phyloP scores from a whole-genome alignment of 139 green algal genomes.

The Desmodesmus armatus region DNA sequence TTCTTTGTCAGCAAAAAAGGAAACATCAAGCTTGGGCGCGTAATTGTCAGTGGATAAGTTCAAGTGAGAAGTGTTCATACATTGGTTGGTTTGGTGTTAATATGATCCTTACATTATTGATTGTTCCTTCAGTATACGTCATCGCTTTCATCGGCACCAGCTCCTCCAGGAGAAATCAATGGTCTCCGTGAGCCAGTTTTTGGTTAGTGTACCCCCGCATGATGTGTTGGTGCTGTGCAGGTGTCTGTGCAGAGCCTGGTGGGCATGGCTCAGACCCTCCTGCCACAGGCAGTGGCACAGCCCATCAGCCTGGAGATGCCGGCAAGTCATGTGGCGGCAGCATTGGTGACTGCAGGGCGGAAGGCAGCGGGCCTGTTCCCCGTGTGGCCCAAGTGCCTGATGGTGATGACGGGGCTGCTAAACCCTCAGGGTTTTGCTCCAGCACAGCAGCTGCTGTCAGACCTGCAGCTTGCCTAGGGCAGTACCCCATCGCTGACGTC shows the following conservation, averaged over 20 bases:
- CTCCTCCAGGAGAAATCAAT: neutral
- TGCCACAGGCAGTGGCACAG: neutral
- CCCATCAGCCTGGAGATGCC: constrained; percentile 9
- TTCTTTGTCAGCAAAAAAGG: too few relatives aligned
- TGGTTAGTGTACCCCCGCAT: neutral
- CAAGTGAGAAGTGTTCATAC: too few relatives aligned
- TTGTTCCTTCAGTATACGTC: too few relatives aligned
- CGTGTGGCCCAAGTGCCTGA: constrained; percentile 29
- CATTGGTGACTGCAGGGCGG: constrained; percentile 18
- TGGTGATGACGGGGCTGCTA: constrained; percentile 33
- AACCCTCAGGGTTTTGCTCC: neutral
- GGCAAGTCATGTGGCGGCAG: constrained; percentile 2
- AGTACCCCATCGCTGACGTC: neutral
- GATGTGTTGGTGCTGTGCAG: neutral
- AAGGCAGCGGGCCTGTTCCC: constrained; percentile 17
- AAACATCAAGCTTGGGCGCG: too few relatives aligned
- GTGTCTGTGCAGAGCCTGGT: constrained; percentile 1
- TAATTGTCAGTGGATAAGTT: too few relatives aligned
- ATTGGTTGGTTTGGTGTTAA: too few relatives aligned
- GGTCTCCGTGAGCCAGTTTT: too few relatives aligned
- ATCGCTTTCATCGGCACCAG: neutral
- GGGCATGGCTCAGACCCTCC: neutral
- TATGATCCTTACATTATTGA: too few relatives aligned
- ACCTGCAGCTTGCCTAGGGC: constrained; percentile 17
- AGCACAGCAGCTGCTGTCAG: constrained; percentile 24